phyloP scores from a whole-genome alignment of 179 eudicot species.

The Beta macrorhiza region DNA sequence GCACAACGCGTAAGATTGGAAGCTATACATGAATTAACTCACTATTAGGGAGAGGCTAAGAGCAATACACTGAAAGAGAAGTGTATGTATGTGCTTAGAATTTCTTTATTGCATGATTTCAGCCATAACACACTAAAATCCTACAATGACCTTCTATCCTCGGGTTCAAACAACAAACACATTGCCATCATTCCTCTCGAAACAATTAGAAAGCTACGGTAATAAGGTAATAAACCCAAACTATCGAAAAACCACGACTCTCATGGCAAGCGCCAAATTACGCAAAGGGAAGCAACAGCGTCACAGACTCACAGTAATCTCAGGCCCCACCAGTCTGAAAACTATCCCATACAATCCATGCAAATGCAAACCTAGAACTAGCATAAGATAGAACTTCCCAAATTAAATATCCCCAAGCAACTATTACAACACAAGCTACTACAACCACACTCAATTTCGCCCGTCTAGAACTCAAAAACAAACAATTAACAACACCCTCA shows the following conservation, averaged over 20 bases:
- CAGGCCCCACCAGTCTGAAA: background rate
- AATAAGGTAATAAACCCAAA: background rate
- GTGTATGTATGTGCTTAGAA: background rate
- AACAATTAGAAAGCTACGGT: background rate
- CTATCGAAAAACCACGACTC: background rate
- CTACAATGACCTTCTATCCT: background rate
- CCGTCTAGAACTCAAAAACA: background rate
- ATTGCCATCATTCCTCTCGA: background rate
- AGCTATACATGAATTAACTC: background rate
- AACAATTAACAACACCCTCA: background rate
- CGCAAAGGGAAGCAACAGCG: background rate
- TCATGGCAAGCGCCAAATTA: no score
- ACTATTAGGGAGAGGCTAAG: background rate
- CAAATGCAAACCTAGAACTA: background rate
- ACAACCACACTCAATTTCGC: background rate
- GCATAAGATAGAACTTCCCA: background rate
- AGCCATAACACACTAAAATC: background rate
- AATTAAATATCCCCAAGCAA: background rate
- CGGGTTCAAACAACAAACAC: background rate
- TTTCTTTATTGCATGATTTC: background rate
- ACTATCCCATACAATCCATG: background rate
- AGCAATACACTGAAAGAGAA: no score
- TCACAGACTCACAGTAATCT: background rate
- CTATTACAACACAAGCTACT: background rate
- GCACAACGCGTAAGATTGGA: background rate